Percentiles rank a stretch among this genome's conserved stretches.
These are phyloP conservation scores for Rhizophlyctis rosea DNA, from an alignment of 192 early-diverging fungal species.

Conservation along the genomic window DNA sequence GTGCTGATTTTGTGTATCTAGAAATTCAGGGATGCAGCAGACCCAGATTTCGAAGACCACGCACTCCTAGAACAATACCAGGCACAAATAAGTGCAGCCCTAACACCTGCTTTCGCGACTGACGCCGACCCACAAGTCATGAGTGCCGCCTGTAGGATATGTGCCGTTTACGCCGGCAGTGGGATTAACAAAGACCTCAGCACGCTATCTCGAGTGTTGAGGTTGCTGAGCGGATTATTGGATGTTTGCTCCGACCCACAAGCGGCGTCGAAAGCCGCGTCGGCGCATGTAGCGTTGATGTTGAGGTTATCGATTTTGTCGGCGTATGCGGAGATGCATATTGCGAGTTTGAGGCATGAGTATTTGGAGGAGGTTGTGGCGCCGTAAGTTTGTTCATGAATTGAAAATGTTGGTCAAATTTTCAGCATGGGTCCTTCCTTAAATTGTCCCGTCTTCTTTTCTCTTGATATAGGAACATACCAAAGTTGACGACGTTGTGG, in stretches of 20 bases:
- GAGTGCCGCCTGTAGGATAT: conserved; percentile 73
- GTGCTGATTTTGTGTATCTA: conserved; percentile 5
- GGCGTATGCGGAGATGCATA: conserved; percentile 78
- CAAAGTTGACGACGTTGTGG: conserved; percentile 54
- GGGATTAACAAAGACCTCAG: conserved; percentile 82
- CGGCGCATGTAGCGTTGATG: conserved; percentile 76
- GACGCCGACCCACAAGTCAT: conserved; percentile 74
- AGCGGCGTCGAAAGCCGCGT: background rate
- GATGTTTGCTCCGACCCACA: conserved; percentile 32
- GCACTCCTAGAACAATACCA: conserved; percentile 87
- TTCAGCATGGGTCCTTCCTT: too few relatives aligned
- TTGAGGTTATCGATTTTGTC: conserved; percentile 70
- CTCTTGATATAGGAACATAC: too few relatives aligned
- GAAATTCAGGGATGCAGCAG: conserved; percentile 68
- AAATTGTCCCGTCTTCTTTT: too few relatives aligned
- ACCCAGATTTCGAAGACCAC: conserved; percentile 85
- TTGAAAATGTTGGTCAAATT: background rate
- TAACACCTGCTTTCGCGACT: conserved; percentile 78
- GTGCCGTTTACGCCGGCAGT: conserved; percentile 79
- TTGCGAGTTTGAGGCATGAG: conserved; percentile 57
- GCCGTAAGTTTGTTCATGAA: conserved; percentile 51
- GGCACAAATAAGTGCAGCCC: conserved; percentile 87
- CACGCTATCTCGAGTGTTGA: conserved; percentile 66
- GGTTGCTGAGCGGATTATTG: conserved; percentile 65
- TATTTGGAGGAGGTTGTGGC: conserved; percentile 61